phyloP scores from a whole-genome alignment of 164 flowering plant genomes.

The Macadamia integrifolia region DNA sequence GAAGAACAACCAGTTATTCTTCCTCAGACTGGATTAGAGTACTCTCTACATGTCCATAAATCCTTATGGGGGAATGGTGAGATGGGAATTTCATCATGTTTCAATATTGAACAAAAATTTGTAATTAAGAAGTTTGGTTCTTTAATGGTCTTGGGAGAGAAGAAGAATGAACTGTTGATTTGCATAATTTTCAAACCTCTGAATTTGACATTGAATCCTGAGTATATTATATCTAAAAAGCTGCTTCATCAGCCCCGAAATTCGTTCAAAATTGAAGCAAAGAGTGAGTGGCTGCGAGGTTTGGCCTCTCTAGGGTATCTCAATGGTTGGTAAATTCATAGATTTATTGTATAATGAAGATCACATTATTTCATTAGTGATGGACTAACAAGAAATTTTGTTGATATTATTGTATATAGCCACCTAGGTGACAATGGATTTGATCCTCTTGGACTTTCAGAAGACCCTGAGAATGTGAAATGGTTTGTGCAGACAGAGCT shows the following conservation, averaged over 20 bases:
- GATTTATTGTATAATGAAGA: no score
- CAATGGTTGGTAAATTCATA: slow-evolving; percentile 42
- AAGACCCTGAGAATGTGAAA: slow-evolving; percentile 91
- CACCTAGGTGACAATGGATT: slow-evolving; percentile 99
- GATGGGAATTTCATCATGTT: no score
- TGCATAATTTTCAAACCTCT: no score
- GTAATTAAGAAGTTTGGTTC: no score
- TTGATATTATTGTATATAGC: slow-evolving; percentile 22
- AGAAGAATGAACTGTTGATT: no score
- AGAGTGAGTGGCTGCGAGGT: slow-evolving; percentile 68
- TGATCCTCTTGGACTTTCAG: slow-evolving; percentile 85
- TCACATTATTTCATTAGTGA: no score
- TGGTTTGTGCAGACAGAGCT: slow-evolving; percentile 97
- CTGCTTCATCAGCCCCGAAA: slow-evolving; percentile 17
- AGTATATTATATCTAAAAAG: slow-evolving; percentile 24
- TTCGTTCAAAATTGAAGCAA: slow-evolving; percentile 55
- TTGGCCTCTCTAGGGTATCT: slow-evolving; percentile 44
- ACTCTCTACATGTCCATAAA: no score
- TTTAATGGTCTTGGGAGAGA: no score
- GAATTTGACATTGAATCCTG: slow-evolving; percentile 3
- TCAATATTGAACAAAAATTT: no score
- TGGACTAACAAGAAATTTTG: slow-evolving; percentile 22
- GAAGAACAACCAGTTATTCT: no score
- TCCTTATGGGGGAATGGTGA: no score
- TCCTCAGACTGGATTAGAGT: no score